These are phyloP conservation scores for Gymnopilus dilepis DNA, from an alignment of 768 basidiomycete genomes.

Conservation along the genomic window DNA sequence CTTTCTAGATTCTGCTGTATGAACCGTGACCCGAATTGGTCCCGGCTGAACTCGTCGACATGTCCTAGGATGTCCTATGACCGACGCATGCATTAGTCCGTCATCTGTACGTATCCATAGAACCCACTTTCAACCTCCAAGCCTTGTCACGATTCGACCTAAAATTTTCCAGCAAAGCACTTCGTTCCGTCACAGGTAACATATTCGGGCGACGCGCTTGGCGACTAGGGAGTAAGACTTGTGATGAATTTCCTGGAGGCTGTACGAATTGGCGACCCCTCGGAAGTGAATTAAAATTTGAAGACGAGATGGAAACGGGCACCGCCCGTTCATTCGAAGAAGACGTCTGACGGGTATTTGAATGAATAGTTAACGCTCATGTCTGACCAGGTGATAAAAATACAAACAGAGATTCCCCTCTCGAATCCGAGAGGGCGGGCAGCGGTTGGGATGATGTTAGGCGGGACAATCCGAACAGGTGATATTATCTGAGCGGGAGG, in stretches of 20 bases:
- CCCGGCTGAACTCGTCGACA: constrained; percentile 89
- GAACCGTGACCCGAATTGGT: constrained; percentile 98
- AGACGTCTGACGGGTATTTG: not conserved
- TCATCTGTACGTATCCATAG: not conserved
- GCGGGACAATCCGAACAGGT: not conserved
- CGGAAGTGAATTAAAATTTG: not conserved
- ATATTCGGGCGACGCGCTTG: constrained; percentile 52
- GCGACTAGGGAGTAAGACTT: constrained; percentile 28
- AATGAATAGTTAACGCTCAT: too few relatives aligned
- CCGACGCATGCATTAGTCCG: not conserved
- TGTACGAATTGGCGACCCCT: not conserved
- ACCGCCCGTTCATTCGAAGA: not conserved
- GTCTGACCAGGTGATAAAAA: too few relatives aligned
- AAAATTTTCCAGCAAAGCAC: constrained; percentile 84
- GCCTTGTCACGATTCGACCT: constrained; percentile 75
- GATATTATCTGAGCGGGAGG: not conserved
- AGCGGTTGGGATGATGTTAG: not conserved
- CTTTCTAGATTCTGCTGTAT: constrained; percentile 81
- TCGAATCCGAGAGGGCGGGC: not conserved
- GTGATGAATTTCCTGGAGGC: not conserved
- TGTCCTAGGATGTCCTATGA: constrained; percentile 83
- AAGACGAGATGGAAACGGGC: not conserved
- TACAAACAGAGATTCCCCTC: not conserved
- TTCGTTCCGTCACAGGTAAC: constrained; percentile 52
- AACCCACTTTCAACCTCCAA: constrained; percentile 80